Evolutionary conservation across 106 monocot genomes (phyloP).

Genomic region (Acorus calamus): DNA sequence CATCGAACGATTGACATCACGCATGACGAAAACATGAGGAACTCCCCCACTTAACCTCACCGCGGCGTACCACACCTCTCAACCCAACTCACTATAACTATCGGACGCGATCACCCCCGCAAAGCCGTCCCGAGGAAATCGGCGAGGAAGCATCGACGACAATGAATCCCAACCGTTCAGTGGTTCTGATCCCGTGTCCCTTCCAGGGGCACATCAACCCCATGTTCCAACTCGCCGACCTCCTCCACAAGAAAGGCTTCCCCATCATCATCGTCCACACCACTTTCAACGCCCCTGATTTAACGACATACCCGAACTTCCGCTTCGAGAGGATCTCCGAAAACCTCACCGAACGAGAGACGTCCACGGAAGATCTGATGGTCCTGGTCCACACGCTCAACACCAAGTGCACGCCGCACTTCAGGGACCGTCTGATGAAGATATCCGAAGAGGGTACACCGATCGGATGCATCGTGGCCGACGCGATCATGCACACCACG

Average conservation of each 20-base stretch:
- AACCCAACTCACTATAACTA: no score
- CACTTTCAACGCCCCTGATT: constrained; percentile 1
- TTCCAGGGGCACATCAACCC: constrained; percentile 24
- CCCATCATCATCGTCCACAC: constrained; percentile 25
- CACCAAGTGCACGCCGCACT: neutral
- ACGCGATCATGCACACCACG: constrained; percentile 1
- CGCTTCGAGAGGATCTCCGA: constrained; percentile 2
- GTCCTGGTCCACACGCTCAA: neutral
- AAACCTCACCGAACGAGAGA: neutral
- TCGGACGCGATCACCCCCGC: no score
- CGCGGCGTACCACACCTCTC: no score
- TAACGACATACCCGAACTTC: constrained; percentile 3
- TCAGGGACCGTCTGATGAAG: neutral
- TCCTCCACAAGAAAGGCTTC: constrained; percentile 15
- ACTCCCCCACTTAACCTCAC: no score
- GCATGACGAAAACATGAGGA: no score
- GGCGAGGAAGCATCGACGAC: neutral
- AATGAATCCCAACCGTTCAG: neutral
- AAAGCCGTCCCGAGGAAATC: no score
- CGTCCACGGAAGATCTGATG: neutral
- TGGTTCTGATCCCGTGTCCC: constrained; percentile 13
- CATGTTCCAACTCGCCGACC: constrained; percentile 19
- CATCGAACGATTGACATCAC: no score
- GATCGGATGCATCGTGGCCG: constrained; percentile 7
- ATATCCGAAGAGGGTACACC: neutral